These are phyloP conservation scores for Sapria himalayana DNA, from an alignment of 345 rosid species.

Conservation along the genomic window DNA sequence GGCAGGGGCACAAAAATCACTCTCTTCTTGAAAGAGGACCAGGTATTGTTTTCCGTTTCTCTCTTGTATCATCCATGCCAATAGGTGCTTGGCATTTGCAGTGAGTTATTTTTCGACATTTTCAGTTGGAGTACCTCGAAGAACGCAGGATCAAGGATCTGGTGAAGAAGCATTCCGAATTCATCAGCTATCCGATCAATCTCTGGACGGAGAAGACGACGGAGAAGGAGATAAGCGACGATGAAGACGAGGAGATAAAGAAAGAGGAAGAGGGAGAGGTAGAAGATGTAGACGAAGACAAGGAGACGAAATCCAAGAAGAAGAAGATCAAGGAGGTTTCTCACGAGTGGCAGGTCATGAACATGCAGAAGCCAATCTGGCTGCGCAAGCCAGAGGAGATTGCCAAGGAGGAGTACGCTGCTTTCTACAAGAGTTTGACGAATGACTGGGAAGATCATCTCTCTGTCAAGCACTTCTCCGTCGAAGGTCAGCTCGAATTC, in stretches of 20 bases:
- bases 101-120: not conserved
- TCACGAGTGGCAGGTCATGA: constrained; percentile 65
- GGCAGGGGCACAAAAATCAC: constrained; percentile 87
- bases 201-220: constrained; percentile 82
- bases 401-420: constrained; percentile 61
- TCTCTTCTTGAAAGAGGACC: constrained; percentile 65
- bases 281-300: constrained; percentile 68
- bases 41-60: constrained; percentile 13
- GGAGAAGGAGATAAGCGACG: constrained; percentile 74
- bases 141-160: constrained; percentile 86
- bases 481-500: constrained; percentile 87
- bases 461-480: constrained; percentile 75
- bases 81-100: too few relatives aligned
- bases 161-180: constrained; percentile 85
- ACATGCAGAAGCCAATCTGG: constrained; percentile 91
- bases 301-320: constrained; percentile 48
- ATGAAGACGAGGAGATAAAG: constrained; percentile 55
- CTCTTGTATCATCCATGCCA: too few relatives aligned
- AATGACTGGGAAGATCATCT: constrained; percentile 85
- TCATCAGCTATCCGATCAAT: constrained; percentile 72
- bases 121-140: constrained; percentile 60
- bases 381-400: constrained; percentile 83
- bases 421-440: constrained; percentile 74
- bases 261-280: constrained; percentile 57
- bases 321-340: constrained; percentile 85